Base-by-base conservation (phyloP, 2,329 filamentous ascomycete genomes). In the Talaromyces sp. region DNA sequence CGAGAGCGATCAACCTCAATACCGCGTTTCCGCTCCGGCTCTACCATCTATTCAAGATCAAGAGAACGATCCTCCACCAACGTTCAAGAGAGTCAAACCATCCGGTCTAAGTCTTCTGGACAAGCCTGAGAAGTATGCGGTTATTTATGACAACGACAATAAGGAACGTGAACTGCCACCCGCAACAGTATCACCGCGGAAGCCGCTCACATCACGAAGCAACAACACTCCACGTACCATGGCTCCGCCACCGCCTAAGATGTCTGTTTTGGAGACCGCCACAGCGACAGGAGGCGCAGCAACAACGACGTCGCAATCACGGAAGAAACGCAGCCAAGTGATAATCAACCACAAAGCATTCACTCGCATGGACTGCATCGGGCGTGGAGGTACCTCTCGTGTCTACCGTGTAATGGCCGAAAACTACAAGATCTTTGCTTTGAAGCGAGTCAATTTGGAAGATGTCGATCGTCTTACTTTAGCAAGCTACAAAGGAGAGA, bases 321-420 rank as follows among this genome's bases (percentile, higher is more conserved):
- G 84, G 76, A 93, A 91, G 77, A 92, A 92, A 73, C 87, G 92
- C 56, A 92, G 92, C 68, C 89, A 94, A 65, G 85, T 98, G 66
- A 89, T 89, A 56, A 89, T 99, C 67, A 99, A 99, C 73, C 92
- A 92, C 67, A 96, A 96, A 74, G 86, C 89, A 41, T 99, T 96
- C 74, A 95, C 93, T 25, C 86, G 94, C 56, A 86, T 98, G 68
- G 93, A 97, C 75, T 92, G 90, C 70, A 89, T 99, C 69, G 95
- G 95, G 10, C 89, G 93, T 65, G 95, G 95, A 68, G 95, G 95
- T 37, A 97, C 92, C 70, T 93, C 90, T 59, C 93, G 96, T 73
- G 95, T 99, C 1, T 99, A 97, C 77, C 89, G 93, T 54, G 95
- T 99, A 39, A 96, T 96, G 83, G 94, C 95, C 0, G 95, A 99